Conservation (phyloP, 176 grass and related monocot species). For the Juncus inflexus region DNA sequence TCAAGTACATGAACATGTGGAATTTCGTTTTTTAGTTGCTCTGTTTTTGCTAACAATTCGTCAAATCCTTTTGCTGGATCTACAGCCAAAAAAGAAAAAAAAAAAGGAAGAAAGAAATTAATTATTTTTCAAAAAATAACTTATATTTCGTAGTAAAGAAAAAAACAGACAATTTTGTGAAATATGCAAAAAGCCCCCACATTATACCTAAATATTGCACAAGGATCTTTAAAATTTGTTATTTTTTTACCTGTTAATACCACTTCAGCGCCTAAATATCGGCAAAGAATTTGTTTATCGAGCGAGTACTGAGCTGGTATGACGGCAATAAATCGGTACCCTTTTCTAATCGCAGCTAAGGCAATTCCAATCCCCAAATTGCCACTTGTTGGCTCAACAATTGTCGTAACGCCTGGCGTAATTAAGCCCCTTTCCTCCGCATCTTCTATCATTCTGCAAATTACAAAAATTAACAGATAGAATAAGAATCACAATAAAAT, state of each 20-base stretch:
- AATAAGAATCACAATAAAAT: too few relatives aligned
- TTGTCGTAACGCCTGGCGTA: constrained; percentile 50
- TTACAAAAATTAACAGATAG: constrained; percentile 1
- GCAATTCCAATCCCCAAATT: constrained; percentile 62
- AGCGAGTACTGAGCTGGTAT: constrained; percentile 66
- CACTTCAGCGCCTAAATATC: constrained; percentile 62
- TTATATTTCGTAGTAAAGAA: too few relatives aligned
- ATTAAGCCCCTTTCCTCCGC: constrained; percentile 81
- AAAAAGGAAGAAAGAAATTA: too few relatives aligned
- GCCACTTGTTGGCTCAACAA: constrained; percentile 66
- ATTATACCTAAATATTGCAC: too few relatives aligned
- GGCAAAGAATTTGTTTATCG: constrained; percentile 66
- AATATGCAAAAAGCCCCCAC: too few relatives aligned
- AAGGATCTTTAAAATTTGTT: background rate
- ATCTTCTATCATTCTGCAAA: constrained; percentile 76
- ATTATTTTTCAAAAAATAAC: too few relatives aligned
- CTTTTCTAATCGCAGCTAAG: constrained; percentile 47
- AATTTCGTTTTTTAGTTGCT: constrained; percentile 50
- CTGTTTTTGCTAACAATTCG: constrained; percentile 37
- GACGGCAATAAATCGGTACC: constrained; percentile 60
- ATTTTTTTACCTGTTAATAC: constrained; percentile 49
- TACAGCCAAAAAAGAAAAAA: constrained; percentile 27
- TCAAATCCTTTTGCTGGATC: constrained; percentile 61
- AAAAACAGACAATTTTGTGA: too few relatives aligned
- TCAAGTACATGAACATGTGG: constrained; percentile 58